phyloP scores from a whole-genome alignment of 371 early-diverging fungal genomes.

The Mycotypha africana region DNA sequence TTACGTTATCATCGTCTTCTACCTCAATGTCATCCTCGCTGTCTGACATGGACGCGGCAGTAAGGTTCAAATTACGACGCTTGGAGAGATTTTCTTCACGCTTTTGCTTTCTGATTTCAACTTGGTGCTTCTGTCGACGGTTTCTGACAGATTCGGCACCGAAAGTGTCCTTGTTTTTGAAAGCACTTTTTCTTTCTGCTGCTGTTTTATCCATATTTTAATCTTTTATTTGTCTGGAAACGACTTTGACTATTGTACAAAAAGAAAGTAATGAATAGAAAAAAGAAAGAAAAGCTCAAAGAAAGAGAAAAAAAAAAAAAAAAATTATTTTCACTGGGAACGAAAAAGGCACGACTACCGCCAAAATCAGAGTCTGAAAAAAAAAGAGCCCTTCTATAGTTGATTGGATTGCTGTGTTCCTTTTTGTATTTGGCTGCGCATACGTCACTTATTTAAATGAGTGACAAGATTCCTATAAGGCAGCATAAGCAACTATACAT shows the following conservation, averaged over 20 bases:
- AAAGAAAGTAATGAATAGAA: background rate
- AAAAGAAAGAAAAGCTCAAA: no score
- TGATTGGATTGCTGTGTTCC: no score
- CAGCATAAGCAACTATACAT: no score
- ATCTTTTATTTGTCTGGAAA: no score
- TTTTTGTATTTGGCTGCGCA: no score
- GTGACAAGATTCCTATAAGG: no score
- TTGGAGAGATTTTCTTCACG: slow-evolving; percentile 92
- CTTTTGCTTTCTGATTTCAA: slow-evolving; percentile 95
- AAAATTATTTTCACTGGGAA: no score
- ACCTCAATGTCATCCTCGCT: slow-evolving; percentile 74
- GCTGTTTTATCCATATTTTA: slow-evolving; percentile 14
- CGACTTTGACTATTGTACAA: no score
- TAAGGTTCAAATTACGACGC: slow-evolving; percentile 77
- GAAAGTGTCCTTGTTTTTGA: slow-evolving; percentile 36
- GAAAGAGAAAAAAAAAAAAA: slow-evolving; percentile 3
- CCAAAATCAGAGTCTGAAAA: no score
- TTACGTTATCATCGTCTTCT: slow-evolving; percentile 45
- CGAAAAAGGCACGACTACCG: no score
- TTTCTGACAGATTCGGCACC: slow-evolving; percentile 32
- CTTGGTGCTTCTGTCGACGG: slow-evolving; percentile 43
- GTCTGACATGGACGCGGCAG: slow-evolving; percentile 56
- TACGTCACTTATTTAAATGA: no score
- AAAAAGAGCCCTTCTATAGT: no score
- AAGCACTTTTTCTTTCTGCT: slow-evolving; percentile 25